Conservation (phyloP, 2,329 filamentous ascomycete species). For the Hypoxylon sp. region DNA sequence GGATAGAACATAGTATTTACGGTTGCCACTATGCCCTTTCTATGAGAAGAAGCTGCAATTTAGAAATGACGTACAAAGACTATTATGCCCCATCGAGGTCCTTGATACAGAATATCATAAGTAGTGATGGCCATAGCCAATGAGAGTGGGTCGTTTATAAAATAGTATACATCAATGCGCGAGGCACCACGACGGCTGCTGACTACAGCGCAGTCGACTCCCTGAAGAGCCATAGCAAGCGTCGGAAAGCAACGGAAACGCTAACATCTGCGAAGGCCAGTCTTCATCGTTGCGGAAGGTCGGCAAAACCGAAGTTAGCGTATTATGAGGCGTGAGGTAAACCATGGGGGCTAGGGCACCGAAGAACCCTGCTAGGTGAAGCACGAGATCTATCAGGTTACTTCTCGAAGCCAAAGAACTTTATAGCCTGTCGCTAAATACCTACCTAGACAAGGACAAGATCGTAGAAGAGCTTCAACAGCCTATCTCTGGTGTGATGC, state of each 20-base stretch:
- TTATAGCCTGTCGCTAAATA: neutral
- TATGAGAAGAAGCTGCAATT: neutral
- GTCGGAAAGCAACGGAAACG: conserved; percentile 52
- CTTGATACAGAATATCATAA: conserved; percentile 43
- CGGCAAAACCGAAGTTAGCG: conserved; percentile 56
- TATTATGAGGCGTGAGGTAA: conserved; percentile 51
- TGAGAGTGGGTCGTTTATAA: conserved; percentile 44
- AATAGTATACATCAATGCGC: conserved; percentile 41
- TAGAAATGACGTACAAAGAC: neutral
- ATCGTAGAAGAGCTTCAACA: neutral
- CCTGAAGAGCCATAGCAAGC: conserved; percentile 27
- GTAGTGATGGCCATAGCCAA: conserved; percentile 43
- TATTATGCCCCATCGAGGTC: conserved; percentile 35
- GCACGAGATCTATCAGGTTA: conserved; percentile 19
- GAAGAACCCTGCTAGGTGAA: conserved; percentile 57
- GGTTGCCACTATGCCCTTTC: conserved; percentile 10
- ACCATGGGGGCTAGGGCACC: conserved; percentile 52
- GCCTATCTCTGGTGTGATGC: neutral
- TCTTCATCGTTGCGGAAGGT: conserved; percentile 59
- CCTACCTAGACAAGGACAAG: neutral
- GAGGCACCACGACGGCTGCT: conserved; percentile 41
- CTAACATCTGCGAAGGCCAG: conserved; percentile 59
- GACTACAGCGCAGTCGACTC: conserved; percentile 42
- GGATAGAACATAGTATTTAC: conserved; percentile 45
- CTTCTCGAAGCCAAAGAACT: neutral